Base-by-base conservation (phyloP, 139 green algal species). In the Helicosporidium sp. region DNA sequence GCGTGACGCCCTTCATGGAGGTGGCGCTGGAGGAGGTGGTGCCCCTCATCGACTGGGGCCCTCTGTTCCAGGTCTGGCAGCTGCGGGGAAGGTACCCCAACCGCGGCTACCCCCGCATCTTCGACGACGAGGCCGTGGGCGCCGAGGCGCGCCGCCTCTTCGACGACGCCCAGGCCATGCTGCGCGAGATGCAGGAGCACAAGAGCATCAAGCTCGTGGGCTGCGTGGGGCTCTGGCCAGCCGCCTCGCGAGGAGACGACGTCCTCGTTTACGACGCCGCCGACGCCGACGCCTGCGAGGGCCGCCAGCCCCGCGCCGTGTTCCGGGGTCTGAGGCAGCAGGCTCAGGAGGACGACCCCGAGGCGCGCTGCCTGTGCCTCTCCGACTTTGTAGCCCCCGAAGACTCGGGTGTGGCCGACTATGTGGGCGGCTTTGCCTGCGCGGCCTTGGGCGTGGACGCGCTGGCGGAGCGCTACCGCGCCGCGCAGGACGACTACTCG, bases 51-150 rank as follows among this genome's bases (percentile, higher is more conserved):
- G 88, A 98, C 69, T 98, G 88, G 88, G 97, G 96, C 70, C 88
- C 88, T 12, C 97, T 98, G 72, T 98, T 98, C 73, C 64, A 87
- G 74, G 84, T 94, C 45, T 98, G 88, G 88, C 88, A 98, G 73
- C 72, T 98, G 49, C 76, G 88, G 7, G 88, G 88, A 0, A 68
- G 88, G 16, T 98, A 98, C 70, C 88, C 88, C 52, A 98, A 98
- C 72, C 78, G 88, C 36, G 86, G 86, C 51, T 98, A 92, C 62
- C 88, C 88, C 46, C 94, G 94, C 63, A 98, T 98, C 68, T 98
- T 98, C 80, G 94, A 98, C 33, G 88, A 98, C 47, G 69, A 88
- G 51, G 90, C 80, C 2, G 88, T 98, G 26, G 88, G 88, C 3
- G 31, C 24, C 19, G 88, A 98, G 76, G 88, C 88, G 24, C 89